Evolutionary conservation across 345 rosid species (phyloP).

Genomic region (Eucalyptus marginata): DNA sequence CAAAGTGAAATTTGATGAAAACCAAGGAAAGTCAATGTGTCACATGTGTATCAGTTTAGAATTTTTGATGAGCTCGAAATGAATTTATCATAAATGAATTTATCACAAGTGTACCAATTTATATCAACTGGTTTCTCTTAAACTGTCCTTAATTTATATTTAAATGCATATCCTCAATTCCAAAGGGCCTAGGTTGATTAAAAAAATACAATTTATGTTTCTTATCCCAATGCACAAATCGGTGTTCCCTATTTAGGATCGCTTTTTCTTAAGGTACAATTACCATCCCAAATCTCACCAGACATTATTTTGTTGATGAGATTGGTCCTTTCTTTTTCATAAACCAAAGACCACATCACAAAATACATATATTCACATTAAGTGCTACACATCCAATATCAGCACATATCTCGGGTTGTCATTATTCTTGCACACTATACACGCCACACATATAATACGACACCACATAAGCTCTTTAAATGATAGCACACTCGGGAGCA

Average conservation of each 20-base stretch:
- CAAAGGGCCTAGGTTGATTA: neutral
- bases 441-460: neutral
- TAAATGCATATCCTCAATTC: neutral
- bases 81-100: too few species aligned
- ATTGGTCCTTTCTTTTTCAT: neutral
- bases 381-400: neutral
- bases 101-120: too few species aligned
- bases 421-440: neutral
- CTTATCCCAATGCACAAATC: neutral
- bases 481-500: constrained; percentile 21
- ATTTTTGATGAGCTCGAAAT: accelerated
- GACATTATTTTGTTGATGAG: neutral
- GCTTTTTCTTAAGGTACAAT: neutral
- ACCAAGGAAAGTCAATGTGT: too few species aligned
- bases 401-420: neutral
- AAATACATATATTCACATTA: neutral
- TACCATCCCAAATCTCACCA: neutral
- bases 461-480: neutral
- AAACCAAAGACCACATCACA: neutral
- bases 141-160: neutral
- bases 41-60: too few species aligned
- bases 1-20: too few species aligned
- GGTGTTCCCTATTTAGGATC: neutral
- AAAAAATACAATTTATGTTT: neutral
- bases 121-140: neutral